A percentile compares a stretch with the other conserved stretches of the same genome.
These are phyloP conservation scores for Coprinopsis cinerea DNA, from an alignment of 768 basidiomycete species.

Conservation along the genomic window DNA sequence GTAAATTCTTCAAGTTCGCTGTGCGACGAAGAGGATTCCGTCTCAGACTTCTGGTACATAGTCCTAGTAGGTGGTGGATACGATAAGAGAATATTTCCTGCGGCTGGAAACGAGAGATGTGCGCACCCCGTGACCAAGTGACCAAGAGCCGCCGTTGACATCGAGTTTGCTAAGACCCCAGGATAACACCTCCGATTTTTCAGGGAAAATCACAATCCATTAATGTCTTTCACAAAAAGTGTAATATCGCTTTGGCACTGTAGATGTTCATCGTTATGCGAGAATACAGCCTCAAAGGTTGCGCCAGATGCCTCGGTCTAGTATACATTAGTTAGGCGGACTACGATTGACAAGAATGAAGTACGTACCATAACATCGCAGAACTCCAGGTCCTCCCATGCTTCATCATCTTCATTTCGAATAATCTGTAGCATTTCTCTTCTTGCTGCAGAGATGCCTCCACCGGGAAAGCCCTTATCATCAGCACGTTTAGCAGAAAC, in stretches of 20 bases:
- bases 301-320: constrained; percentile 55
- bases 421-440: constrained; percentile 76
- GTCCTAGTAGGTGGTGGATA: background rate
- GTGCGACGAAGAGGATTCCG: background rate
- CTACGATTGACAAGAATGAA: background rate
- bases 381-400: constrained; percentile 66
- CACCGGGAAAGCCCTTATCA: constrained; percentile 49
- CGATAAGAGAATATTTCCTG: too few species aligned
- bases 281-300: constrained; percentile 60
- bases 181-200: too few species aligned
- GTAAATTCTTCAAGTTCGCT: background rate
- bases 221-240: constrained; percentile 51
- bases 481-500: constrained; percentile 68
- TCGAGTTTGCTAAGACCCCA: too few species aligned
- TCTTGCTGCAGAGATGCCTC: constrained; percentile 62
- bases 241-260: constrained; percentile 52
- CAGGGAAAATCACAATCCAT: constrained; percentile 43
- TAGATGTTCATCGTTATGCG: constrained; percentile 43
- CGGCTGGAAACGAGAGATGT: too few species aligned
- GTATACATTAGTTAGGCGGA: constrained; percentile 9
- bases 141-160: too few species aligned
- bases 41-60: background rate
- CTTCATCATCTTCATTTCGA: constrained; percentile 71
- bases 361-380: constrained; percentile 55
- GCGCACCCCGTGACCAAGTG: too few species aligned